phyloP scores from a whole-genome alignment of 306 rosid species.

The Quercus cerris region DNA sequence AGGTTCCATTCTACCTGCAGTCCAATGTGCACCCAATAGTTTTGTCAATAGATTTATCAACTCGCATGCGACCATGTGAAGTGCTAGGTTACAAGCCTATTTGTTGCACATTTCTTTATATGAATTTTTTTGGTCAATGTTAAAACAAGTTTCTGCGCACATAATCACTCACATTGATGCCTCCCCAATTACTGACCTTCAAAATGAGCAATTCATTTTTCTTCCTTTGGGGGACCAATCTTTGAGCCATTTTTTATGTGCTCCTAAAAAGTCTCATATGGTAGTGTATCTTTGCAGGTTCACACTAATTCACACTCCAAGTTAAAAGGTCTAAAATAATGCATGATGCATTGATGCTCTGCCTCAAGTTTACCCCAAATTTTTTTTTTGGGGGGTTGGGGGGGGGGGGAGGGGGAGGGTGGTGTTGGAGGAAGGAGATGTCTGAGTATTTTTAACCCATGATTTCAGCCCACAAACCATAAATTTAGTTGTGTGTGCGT shows the following conservation, averaged over 20 bases:
- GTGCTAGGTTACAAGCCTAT: not conserved
- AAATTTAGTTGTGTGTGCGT: too few relatives aligned
- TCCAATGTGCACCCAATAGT: too few relatives aligned
- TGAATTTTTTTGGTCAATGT: not conserved
- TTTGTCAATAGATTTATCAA: too few relatives aligned
- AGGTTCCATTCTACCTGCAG: too few relatives aligned
- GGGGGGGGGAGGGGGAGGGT: rapidly evolving
- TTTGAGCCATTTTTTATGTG: not conserved
- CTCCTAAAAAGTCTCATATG: not conserved
- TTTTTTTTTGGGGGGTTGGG: rapidly evolving
- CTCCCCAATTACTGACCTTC: not conserved
- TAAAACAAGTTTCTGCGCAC: not conserved
- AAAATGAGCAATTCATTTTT: not conserved
- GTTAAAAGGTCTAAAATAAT: not conserved
- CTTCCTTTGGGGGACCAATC: not conserved
- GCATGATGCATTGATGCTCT: not conserved
- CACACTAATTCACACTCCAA: not conserved
- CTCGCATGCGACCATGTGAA: too few relatives aligned
- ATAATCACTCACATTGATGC: not conserved
- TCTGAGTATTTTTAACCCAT: too few relatives aligned
- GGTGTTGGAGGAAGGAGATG: too few relatives aligned
- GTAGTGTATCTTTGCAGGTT: not conserved
- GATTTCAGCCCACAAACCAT: too few relatives aligned
- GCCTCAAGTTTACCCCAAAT: not conserved
- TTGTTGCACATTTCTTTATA: not conserved